These are phyloP conservation scores for Furcasterigmium furcatum DNA, from an alignment of 2,329 filamentous ascomycete genomes.

Conservation along the genomic window DNA sequence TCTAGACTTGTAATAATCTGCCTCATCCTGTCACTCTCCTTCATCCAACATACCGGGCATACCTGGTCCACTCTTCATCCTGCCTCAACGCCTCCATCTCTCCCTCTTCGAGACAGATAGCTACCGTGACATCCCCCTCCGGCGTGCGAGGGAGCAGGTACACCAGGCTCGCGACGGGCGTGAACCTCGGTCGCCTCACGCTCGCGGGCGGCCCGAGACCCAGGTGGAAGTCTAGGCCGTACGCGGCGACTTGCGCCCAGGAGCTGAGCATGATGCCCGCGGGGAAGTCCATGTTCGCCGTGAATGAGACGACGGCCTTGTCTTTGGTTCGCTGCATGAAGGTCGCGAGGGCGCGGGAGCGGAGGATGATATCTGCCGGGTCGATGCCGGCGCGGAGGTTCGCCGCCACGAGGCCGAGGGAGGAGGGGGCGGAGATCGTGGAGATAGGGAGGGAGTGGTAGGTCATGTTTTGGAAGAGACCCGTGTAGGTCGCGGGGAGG, in stretches of 20 bases:
- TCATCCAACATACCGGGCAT: constrained; percentile 31
- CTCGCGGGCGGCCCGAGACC: constrained; percentile 41
- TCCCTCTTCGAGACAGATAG: constrained; percentile 40
- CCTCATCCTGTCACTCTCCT: no score
- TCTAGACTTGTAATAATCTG: no score
- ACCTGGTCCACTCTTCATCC: constrained; percentile 38
- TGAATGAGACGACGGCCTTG: constrained; percentile 28
- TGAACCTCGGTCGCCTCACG: constrained; percentile 45
- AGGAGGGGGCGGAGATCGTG: constrained; percentile 8
- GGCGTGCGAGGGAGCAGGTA: constrained; percentile 44
- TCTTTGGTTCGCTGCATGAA: constrained; percentile 27
- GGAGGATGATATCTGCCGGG: constrained; percentile 26
- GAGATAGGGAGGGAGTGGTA: constrained; percentile 27
- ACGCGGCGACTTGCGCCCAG: constrained; percentile 45
- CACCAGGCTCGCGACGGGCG: constrained; percentile 39
- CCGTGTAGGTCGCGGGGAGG: constrained; percentile 41
- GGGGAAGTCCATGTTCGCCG: constrained; percentile 28
- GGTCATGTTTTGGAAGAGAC: constrained; percentile 43
- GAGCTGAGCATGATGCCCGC: constrained; percentile 50
- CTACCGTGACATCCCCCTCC: constrained; percentile 40
- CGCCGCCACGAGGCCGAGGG: constrained; percentile 9
- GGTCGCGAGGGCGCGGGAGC: constrained; percentile 38
- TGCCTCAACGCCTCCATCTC: constrained; percentile 40
- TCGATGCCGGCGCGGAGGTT: constrained; percentile 34
- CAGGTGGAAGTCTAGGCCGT: constrained; percentile 42